Evolutionary conservation across 768 basidiomycete species (phyloP), one percentile per base, ranked within the genome.

Genomic region (Sarcodon sp.): DNA sequence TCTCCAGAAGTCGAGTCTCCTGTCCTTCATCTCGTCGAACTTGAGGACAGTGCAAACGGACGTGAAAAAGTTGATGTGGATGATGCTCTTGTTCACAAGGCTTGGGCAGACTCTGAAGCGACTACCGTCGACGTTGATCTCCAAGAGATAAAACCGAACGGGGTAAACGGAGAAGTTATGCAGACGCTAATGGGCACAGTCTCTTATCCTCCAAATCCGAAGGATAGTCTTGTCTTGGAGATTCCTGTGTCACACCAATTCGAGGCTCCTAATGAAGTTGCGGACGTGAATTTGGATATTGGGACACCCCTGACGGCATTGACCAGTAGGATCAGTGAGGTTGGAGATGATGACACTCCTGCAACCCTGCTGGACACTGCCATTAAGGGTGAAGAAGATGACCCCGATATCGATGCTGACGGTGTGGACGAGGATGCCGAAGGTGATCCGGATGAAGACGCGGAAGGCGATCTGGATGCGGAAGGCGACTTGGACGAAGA

Each of bases 281-380:
- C 74, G 57, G 69, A 69, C n/a, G 79, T 80, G 57, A 77, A 77
- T 49, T 53, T 64, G 47, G 73, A 66, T 32, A 27, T 27, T 27
- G 21, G 21, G 21, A 79, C 77, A 32, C 75, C 76, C 1, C 59
- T 71, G 41, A 77, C 68, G 32, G 68, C 57, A 16, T 54, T 64
- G 48, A 69, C 73, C 44, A 75, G 73, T 53, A 66, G 67, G 50
- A 75, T 73, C 55, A 80, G 79, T 52, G 65, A 69, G 49, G 73
- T 75, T 32, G 79, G 73, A 55, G 81, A 81, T 27, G 21, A 27
- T 27, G 21, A 27, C 21, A 27, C 21, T 27, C 21, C 21, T 27
- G 21, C 21, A 27, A 27, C 21, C 4, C 21, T 27, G 21, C 21
- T 31, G 11, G 33, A 50, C 12, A 47, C 33, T 13, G 44, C 33